These are phyloP conservation scores for Cladosporium austrohemisphaericum DNA, from an alignment of 2,329 filamentous ascomycete genomes.

Conservation along the genomic window DNA sequence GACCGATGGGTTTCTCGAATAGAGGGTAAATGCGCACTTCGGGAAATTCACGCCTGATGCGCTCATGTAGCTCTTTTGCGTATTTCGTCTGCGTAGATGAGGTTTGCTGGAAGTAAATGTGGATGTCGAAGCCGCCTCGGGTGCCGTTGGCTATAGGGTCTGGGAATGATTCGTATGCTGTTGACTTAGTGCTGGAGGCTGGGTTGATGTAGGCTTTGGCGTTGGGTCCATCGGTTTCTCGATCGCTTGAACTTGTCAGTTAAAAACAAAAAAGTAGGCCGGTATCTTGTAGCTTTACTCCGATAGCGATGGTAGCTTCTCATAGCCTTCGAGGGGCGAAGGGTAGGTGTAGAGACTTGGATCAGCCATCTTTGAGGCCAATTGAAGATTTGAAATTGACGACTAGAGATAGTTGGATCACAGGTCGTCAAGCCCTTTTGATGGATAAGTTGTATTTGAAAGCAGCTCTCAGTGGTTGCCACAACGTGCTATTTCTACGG, in stretches of 20 bases:
- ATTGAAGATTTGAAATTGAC: neutral
- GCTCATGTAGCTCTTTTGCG: slow-evolving; percentile 69
- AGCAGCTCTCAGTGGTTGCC: neutral
- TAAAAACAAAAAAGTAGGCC: no score
- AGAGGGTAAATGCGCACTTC: slow-evolving; percentile 78
- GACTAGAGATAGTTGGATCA: no score
- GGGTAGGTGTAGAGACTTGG: slow-evolving; percentile 53
- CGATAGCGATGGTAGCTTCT: slow-evolving; percentile 46
- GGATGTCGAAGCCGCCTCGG: slow-evolving; percentile 76
- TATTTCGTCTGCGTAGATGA: slow-evolving; percentile 62
- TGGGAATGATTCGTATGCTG: slow-evolving; percentile 66
- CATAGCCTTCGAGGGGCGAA: slow-evolving; percentile 52
- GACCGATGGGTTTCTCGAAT: slow-evolving; percentile 74
- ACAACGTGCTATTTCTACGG: no score
- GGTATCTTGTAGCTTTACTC: slow-evolving; percentile 26
- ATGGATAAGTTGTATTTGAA: no score
- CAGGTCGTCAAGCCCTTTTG: no score
- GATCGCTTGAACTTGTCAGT: no score
- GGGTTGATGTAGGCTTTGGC: slow-evolving; percentile 75
- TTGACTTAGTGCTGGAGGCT: slow-evolving; percentile 55
- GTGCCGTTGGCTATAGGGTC: slow-evolving; percentile 63
- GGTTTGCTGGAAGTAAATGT: slow-evolving; percentile 73
- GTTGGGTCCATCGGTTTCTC: slow-evolving; percentile 53
- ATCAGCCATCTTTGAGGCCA: slow-evolving; percentile 42
- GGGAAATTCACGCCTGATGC: slow-evolving; percentile 79